Percentiles rank a stretch among this genome's conserved stretches.
Conservation (phyloP, 2,329 filamentous ascomycete species). For the Fusarium begoniae region DNA sequence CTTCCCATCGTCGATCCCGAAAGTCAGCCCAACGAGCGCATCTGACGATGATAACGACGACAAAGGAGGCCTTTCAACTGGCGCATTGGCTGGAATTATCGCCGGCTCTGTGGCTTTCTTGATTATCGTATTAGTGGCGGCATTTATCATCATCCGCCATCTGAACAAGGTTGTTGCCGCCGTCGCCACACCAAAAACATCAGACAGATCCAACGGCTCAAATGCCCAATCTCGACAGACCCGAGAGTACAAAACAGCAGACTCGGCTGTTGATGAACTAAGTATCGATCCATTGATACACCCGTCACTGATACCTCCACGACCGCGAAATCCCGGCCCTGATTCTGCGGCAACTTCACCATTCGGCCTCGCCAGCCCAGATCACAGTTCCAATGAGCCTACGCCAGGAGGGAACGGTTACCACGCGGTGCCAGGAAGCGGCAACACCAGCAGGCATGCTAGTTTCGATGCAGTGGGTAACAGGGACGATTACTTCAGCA, state of each 20-base stretch:
- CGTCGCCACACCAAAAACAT: conserved; percentile 49
- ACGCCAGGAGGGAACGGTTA: conserved; percentile 41
- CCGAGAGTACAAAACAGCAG: conserved; percentile 51
- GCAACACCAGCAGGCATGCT: conserved; percentile 40
- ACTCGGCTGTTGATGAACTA: conserved; percentile 55
- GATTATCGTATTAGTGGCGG: conserved; percentile 56
- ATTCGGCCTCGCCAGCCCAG: conserved; percentile 31
- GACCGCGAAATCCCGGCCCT: conserved; percentile 38
- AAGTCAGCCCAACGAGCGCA: conserved; percentile 45
- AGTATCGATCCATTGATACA: conserved; percentile 56
- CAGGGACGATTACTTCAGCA: conserved; percentile 45
- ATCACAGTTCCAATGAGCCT: conserved; percentile 44
- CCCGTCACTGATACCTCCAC: conserved; percentile 48
- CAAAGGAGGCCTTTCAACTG: conserved; percentile 49
- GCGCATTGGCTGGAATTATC: conserved; percentile 63
- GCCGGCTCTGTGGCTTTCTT: conserved; percentile 60
- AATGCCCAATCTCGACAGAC: conserved; percentile 47
- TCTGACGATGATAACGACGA: conserved; percentile 38
- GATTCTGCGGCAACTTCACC: conserved; percentile 32
- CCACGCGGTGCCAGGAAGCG: conserved; percentile 36
- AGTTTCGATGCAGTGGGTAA: conserved; percentile 43
- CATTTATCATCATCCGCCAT: conserved; percentile 60
- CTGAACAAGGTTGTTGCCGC: conserved; percentile 57
- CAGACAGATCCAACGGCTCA: conserved; percentile 42
- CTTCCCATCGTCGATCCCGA: conserved; percentile 55